Base-by-base conservation (phyloP, 2,329 filamentous ascomycete species). In the Byssoonygena ceratinophila region DNA sequence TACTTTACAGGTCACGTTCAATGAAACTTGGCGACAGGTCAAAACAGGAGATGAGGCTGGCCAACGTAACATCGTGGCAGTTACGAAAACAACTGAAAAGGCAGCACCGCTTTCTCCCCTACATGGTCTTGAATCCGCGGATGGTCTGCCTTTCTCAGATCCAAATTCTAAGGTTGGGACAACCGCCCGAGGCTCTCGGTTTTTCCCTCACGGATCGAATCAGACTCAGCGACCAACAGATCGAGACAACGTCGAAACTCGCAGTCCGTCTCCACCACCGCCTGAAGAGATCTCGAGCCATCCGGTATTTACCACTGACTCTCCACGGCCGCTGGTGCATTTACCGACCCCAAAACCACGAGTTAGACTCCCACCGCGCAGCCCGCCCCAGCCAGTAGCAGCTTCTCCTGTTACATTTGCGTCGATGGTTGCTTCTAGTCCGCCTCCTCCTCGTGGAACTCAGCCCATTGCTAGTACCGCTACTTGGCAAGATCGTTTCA, bases 401-500 rank as follows among this genome's bases (percentile, higher is more conserved):
- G 60, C 68, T 46, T 73, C 71, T 32, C 71, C 74, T 9, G 70
- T 74, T 58, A 61, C 67, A 47, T 62, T 76, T 68, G 61, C 76
- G 67, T 66, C 66, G 37, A 64, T 70, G 68, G 64, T 64, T 57
- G 64, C 68, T 44, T 64, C 70, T 50, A 60, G 65, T 23, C 62
- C 71, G 32, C 66, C 69, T 22, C 60, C 64, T 48, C 64, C 73
- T 34, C 63, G 65, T 34, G 66, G 66, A 20, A 61, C 67, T 6
- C 66, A 70, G 46, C 71, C 74, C 43, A 63, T 74, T 54, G 67
- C 74, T 47, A 74, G 69, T 55, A 70, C 71, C 14, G 72, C 74
- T 46, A 69, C 70, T 6, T 91, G 89, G 89, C 88, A 94, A 66
- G 83, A 85, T 60, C 82, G 82, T 61, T 89, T 96, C 66, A 89